Conservation (phyloP, 1,284 basidiomycete genomes). For the Leccinum huronense region DNA sequence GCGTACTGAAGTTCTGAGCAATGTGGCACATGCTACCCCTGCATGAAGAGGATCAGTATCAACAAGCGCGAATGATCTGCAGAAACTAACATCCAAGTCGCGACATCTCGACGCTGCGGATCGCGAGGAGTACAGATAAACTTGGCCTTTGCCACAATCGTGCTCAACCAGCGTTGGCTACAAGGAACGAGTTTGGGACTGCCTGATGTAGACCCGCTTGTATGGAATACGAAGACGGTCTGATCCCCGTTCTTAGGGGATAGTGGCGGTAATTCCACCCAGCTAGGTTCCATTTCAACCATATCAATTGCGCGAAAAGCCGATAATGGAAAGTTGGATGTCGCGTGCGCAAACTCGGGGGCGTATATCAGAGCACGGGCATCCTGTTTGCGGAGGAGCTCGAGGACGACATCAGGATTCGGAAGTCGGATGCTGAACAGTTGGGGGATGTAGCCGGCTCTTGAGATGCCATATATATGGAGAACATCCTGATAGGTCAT, state of each 20-base stretch:
- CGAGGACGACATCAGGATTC: constrained; percentile 63
- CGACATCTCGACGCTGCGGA: constrained; percentile 58
- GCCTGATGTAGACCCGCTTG: constrained; percentile 71
- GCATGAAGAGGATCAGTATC: constrained; percentile 33
- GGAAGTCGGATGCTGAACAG: constrained; percentile 69
- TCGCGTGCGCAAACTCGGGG: constrained; percentile 40
- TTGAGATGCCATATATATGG: constrained; percentile 67
- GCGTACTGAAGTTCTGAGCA: constrained; percentile 63
- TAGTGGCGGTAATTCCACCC: constrained; percentile 46
- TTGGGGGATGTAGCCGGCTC: constrained; percentile 72
- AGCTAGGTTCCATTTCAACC: constrained; percentile 37
- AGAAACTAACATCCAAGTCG: constrained; percentile 58
- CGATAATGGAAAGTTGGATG: constrained; percentile 46
- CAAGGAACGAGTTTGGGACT: constrained; percentile 71
- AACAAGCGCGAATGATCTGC: constrained; percentile 18
- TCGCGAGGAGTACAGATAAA: constrained; percentile 50
- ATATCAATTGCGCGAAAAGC: constrained; percentile 45
- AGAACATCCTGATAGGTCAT: constrained; percentile 65
- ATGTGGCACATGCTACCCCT: constrained; percentile 75
- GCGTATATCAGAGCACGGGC: constrained; percentile 64
- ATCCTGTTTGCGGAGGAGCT: constrained; percentile 55
- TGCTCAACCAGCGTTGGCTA: constrained; percentile 58
- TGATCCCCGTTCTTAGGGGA: constrained; percentile 43
- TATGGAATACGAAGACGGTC: constrained; percentile 67
- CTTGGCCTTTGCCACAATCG: constrained; percentile 54